Evolutionary conservation across 345 rosid species (phyloP).

Genomic region (Dovyalis caffra): DNA sequence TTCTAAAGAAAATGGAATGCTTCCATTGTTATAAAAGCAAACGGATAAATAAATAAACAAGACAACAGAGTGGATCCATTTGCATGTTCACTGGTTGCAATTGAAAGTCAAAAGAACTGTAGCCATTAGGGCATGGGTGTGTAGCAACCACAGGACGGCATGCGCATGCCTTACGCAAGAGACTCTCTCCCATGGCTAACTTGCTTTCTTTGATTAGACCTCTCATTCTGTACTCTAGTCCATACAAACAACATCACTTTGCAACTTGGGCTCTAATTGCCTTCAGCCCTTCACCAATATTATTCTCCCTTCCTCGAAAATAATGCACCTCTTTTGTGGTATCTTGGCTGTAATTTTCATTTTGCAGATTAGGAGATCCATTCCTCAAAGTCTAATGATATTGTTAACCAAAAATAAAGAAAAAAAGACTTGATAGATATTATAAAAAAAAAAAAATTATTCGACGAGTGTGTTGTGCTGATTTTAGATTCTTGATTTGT

Average conservation of each 20-base stretch:
- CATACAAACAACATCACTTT: background rate
- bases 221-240: background rate
- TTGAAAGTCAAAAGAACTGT: background rate
- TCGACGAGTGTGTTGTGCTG: no score
- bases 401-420: no score
- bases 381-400: no score
- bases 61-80: background rate
- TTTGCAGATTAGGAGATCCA: no score
- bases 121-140: background rate
- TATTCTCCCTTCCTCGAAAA: background rate
- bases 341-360: no score
- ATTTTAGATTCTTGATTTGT: no score
- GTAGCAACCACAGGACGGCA: constrained; percentile 9
- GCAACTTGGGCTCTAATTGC: background rate
- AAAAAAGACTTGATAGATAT: no score
- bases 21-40: background rate
- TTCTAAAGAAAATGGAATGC: no score
- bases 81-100: constrained; percentile 14
- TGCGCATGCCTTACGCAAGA: background rate
- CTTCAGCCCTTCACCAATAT: no score
- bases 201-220: background rate
- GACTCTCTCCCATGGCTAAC: background rate
- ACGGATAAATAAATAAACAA: background rate
- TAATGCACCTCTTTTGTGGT: no score
- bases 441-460: no score